phyloP scores from a whole-genome alignment of 306 rosid species.

The Cicer chorassanicum region DNA sequence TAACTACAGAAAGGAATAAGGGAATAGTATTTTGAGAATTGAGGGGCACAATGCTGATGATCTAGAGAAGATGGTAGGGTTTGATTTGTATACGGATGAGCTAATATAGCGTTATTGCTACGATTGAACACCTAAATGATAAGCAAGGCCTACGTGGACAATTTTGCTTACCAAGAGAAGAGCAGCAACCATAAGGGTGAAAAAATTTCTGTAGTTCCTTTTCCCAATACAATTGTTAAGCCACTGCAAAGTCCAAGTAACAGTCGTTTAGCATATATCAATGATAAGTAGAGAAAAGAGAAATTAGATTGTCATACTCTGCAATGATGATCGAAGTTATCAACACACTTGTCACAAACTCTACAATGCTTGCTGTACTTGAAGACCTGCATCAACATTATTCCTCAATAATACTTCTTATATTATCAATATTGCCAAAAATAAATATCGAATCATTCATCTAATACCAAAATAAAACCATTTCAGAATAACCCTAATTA shows the following conservation, averaged over 20 bases:
- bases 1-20: constrained; percentile 7
- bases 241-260: constrained; percentile 70
- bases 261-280: constrained; percentile 40
- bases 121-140: constrained; percentile 28
- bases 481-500: constrained; percentile 3
- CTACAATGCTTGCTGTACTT: constrained; percentile 97
- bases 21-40: constrained; percentile 23
- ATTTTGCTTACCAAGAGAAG: constrained; percentile 89
- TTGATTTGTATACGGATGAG: constrained; percentile 17
- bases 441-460: constrained; percentile 13
- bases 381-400: constrained; percentile 71
- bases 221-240: constrained; percentile 94
- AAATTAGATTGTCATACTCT: constrained; percentile 60
- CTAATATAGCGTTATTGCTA: constrained; percentile 26
- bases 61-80: constrained; percentile 7
- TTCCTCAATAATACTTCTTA: constrained; percentile 17
- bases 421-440: constrained; percentile 14
- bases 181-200: constrained; percentile 92
- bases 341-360: constrained; percentile 97
- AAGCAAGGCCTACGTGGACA: constrained; percentile 37
- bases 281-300: constrained; percentile 23
- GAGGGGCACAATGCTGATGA: background rate
- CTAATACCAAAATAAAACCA: constrained; percentile 7
- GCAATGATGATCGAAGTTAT: constrained; percentile 97
- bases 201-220: constrained; percentile 85